Evolutionary conservation across 2,329 filamentous ascomycete species (phyloP), one percentile per base, ranked within the genome.

Genomic region (Calonectria pseudoreteaudii): DNA sequence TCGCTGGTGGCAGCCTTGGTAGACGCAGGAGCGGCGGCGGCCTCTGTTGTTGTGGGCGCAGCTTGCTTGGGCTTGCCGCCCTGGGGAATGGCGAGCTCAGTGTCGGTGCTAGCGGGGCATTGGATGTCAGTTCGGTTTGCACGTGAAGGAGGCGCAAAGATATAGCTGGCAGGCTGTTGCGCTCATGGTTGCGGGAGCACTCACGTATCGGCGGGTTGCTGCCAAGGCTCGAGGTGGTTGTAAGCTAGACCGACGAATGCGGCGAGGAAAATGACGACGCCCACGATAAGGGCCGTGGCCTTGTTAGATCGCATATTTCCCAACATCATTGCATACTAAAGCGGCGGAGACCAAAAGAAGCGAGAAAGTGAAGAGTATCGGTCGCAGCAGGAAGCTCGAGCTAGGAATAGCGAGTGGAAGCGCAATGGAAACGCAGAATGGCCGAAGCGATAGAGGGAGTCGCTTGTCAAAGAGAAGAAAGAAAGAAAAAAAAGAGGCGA

Each of bases 171-270:
- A 20, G 8, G 26, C 28, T 28, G 28, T 23, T 41, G 58, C 44
- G 56, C 36, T 60, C 16, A 13, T 58, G 14, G 38, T 20, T 18
- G 23, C 14, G 41, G 30, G 38, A 70, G n/a, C 58, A 74, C 79
- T 79, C 49, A 80, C 79, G 75, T 74, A 70, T 81, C 77, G 34
- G 77, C 68, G 47, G 79, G 77, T 69, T 68, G 76, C 73, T 79
- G 77, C 79, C 79, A 83, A 11, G 77, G 78, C 68, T 82, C 82
- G 31, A 84, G 74, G 68, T 83, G 81, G 75, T 82, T 82, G 70
- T 82, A 84, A 67, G 80, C 78, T 31, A 85, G 78, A 72, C 82
- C 81, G 50, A 82, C 76, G 52, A 84, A 79, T 70, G 80, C 74
- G 66, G 80, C 76, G 73, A 84, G 74, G 75, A 83, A 84, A 75